Conservation (phyloP, 1,284 basidiomycete species). For the Apiotrichum gracile region DNA sequence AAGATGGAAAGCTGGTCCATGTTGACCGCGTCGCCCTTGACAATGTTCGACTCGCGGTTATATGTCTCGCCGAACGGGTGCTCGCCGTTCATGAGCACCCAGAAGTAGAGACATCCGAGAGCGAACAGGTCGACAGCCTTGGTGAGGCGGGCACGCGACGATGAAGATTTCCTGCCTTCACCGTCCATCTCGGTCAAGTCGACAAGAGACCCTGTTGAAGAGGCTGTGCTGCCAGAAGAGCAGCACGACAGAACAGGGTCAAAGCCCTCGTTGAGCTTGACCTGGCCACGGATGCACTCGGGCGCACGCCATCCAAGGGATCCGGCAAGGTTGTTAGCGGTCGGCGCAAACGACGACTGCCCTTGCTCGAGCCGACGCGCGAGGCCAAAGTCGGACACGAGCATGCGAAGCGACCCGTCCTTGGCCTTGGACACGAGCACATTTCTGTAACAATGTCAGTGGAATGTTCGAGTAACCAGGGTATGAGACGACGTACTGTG, state of each 20-base stretch:
- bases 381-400: conserved; percentile 92
- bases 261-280: conserved; percentile 72
- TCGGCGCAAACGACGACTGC: conserved; percentile 85
- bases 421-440: conserved; percentile 79
- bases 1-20: conserved; percentile 66
- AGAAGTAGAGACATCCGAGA: conserved; percentile 86
- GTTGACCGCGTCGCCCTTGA: conserved; percentile 64
- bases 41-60: conserved; percentile 84
- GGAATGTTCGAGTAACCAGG: neutral
- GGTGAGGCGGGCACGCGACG: conserved; percentile 56
- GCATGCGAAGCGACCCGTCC: conserved; percentile 65
- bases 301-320: conserved; percentile 93
- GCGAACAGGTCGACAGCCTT: conserved; percentile 93
- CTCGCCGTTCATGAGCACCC: conserved; percentile 74
- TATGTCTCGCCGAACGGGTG: conserved; percentile 89
- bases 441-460: conserved; percentile 52
- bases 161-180: conserved; percentile 11
- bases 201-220: conserved; percentile 25
- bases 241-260: conserved; percentile 56
- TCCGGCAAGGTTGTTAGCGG: conserved; percentile 66
- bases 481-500: conserved; percentile 56
- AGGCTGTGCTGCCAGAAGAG: conserved; percentile 25
- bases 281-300: conserved; percentile 83
- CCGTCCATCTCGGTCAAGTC: conserved; percentile 13
- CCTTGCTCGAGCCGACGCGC: conserved; percentile 88